phyloP scores from a whole-genome alignment of 257 asterid genomes.

The Lycium barbarum region DNA sequence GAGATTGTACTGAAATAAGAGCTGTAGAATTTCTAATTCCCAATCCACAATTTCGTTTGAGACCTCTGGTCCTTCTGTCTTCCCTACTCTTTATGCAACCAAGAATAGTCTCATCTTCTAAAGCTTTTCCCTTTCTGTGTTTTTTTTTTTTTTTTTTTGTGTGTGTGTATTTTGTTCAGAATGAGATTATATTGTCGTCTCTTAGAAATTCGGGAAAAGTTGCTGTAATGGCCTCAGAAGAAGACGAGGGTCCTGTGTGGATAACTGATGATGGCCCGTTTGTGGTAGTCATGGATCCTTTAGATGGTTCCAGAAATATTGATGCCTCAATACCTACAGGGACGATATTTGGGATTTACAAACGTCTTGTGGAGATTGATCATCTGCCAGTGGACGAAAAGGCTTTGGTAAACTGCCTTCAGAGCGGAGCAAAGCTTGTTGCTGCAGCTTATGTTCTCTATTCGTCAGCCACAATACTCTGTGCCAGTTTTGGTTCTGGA shows the following conservation, averaged over 20 bases:
- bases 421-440: conserved; percentile 77
- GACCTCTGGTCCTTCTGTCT: background rate
- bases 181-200: conserved; percentile 78
- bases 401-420: conserved; percentile 81
- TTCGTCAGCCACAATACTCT: conserved; percentile 90
- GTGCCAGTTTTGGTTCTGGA: conserved; percentile 82
- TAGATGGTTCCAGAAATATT: conserved; percentile 91
- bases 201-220: conserved; percentile 81
- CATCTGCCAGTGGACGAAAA: conserved; percentile 78
- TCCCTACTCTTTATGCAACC: background rate
- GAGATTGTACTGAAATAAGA: background rate
- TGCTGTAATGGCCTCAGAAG: conserved; percentile 97
- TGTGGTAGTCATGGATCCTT: conserved; percentile 87
- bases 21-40: background rate
- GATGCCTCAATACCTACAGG: conserved; percentile 99
- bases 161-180: conserved; percentile 58
- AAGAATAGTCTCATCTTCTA: background rate
- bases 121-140: background rate
- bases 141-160: too few species aligned
- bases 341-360: conserved; percentile 84
- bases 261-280: conserved; percentile 78
- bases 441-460: conserved; percentile 91
- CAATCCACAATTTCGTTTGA: background rate
- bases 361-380: conserved; percentile 73
- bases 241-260: conserved; percentile 94